Evolutionary conservation across 2,329 filamentous ascomycete species (phyloP).

Genomic region (Clarireedia paspali): DNA sequence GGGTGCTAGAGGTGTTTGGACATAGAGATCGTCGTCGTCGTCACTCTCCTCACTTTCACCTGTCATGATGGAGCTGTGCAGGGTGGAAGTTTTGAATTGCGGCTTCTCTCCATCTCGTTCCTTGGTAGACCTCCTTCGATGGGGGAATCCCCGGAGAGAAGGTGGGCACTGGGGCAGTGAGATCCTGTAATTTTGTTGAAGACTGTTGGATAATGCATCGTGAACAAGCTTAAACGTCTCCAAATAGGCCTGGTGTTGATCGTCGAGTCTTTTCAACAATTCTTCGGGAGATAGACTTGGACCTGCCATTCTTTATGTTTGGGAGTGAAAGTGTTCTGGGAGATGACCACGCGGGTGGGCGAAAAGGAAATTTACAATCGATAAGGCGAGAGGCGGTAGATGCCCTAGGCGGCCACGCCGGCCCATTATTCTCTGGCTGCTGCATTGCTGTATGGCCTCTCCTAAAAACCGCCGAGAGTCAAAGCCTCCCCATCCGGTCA

Average conservation of each 20-base stretch:
- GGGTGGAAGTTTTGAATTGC: constrained; percentile 7
- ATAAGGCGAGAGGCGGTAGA: no score
- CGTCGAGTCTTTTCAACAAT: constrained; percentile 20
- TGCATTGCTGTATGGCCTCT: no score
- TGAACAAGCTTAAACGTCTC: constrained; percentile 21
- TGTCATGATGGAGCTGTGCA: constrained; percentile 17
- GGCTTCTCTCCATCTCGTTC: neutral
- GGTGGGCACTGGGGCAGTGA: neutral
- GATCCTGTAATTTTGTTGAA: neutral
- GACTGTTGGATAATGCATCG: constrained; percentile 18
- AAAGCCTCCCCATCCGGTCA: neutral
- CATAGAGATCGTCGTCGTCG: constrained; percentile 32
- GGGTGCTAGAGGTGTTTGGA: constrained; percentile 33
- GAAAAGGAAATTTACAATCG: no score
- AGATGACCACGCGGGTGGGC: no score
- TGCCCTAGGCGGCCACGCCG: no score
- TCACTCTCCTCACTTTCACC: constrained; percentile 32
- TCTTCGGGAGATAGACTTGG: constrained; percentile 14
- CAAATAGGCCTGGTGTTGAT: constrained; percentile 23
- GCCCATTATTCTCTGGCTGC: no score
- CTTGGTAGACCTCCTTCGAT: neutral
- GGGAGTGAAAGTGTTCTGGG: no score
- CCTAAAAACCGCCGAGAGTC: no score
- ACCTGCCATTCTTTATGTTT: no score
- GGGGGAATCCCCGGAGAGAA: neutral